Base-by-base conservation (phyloP, 805 yeast species). In the Metschnikowia santaceciliae region DNA sequence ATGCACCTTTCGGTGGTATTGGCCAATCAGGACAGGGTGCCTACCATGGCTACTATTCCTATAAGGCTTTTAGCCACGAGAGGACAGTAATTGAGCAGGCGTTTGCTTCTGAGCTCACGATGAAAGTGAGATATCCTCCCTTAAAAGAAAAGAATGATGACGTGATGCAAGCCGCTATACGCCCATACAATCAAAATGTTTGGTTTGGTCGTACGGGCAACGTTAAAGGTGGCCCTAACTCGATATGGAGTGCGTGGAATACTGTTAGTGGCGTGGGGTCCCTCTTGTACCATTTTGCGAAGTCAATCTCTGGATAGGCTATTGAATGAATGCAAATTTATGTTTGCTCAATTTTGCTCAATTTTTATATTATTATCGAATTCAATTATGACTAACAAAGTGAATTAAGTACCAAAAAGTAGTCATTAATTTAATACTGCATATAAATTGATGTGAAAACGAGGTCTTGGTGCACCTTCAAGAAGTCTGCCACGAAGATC, bases 1-100 rank as follows among this genome's bases (percentile, higher is more conserved):
- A 76, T 45, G 80, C 88, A 3, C 97, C 97, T 23, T 92, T 91
- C 68, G 98, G 98, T 33, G 98, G 98, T 22, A 71, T 91, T 50
- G 97, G 97, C 13, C 64, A 64, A 14, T 88, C 96, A 0, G 98
- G 98, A 1, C 71, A 74, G 51, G 97, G 97, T 10, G 70, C 77
- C 33, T 90, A 90, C 68, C 97, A 90, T 63, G 96, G 97, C 3
- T 69, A 68, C 54, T 75, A 70, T 63, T 85, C 90, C 15, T 74
- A 61, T 67, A 59, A 67, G 32, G 74, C 86, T n/a, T 91, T 91
- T 62, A 79, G 90, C 1, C 96, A 88, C 65, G 80, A 80, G 62
- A 78, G 96, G 60, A 79, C 90, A 0, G 72, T 83, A 2, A 63
- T 88, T 56, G 78, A 74, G 44, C 88, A 86, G 64, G 83, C 86